Base-by-base conservation (phyloP, 2,329 filamentous ascomycete genomes). In the Fusarium globosum region DNA sequence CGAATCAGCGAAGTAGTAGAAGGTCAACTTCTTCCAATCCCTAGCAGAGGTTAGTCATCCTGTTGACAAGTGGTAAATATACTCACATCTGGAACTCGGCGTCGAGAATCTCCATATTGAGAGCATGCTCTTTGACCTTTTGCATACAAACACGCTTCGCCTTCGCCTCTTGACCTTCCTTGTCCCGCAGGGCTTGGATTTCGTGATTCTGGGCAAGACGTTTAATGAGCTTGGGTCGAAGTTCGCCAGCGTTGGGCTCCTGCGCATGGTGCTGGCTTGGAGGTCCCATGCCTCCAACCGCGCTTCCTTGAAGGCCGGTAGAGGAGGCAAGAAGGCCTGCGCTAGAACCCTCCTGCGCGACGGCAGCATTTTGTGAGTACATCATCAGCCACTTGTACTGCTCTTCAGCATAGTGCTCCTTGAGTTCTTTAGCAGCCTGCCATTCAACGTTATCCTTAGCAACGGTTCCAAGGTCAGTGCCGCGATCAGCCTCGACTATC, bases 381-480 rank as follows among this genome's bases (percentile, higher is more conserved):
- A 98, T 96, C 93, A 98, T 97, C 60, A 99, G 88, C 94, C 96
- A 98, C 79, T 95, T 95, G 84, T 97, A 98, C 81, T 99, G 96
- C 80, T 98, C 95, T 80, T 98, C 94, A 5, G 93, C 93, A 75
- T 96, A 97, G 76, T 96, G 92, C 77, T 97, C 94, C 81, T 98
- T 97, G 74, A 95, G 85, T 53, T 96, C 93, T 79, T 96, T 95
- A 14, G 96, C 96, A 58, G 92, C 90, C 74, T 95, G 92, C 88
- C 95, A 95, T 71, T 94, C 93, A 43, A 98, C 91, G 77, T 97
- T 95, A 72, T 95, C 93, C 75, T 93, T 91, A 59, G 94, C 93
- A 35, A 99, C 96, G 33, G 96, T 97, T 49, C 96, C 97, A 41
- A 99, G 88, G 80, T 99, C 97, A 28, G 95, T 97, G 51, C 96